These are phyloP conservation scores for Aspergillus saccharolyticus DNA, from an alignment of 495 filamentous ascomycete species.

Conservation along the genomic window DNA sequence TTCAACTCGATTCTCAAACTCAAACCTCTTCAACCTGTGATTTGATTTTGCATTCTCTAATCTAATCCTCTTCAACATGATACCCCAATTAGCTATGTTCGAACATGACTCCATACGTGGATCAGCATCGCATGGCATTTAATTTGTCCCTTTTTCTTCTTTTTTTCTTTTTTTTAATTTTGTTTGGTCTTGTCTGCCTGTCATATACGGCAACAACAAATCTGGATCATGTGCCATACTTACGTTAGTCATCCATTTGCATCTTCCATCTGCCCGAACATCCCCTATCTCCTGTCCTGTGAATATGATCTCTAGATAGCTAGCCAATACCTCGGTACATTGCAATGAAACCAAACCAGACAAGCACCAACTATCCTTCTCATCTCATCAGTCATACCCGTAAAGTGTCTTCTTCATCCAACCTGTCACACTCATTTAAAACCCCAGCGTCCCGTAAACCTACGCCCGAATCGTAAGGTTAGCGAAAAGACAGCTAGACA, in stretches of 20 bases:
- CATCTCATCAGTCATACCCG: too few species aligned
- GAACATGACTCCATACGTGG: background rate
- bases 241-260: too few species aligned
- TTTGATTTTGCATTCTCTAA: background rate
- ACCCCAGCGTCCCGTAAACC: too few species aligned
- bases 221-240: too few species aligned
- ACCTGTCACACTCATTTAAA: too few species aligned
- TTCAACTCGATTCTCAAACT: too few species aligned
- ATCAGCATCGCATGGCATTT: background rate
- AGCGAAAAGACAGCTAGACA: background rate
- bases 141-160: background rate
- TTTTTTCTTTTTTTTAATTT: constrained; percentile 6
- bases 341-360: background rate
- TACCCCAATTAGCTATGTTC: constrained; percentile 1
- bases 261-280: background rate
- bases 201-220: constrained; percentile 1
- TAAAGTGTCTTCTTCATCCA: too few species aligned
- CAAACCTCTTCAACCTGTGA: constrained; percentile 1
- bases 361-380: too few species aligned
- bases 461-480: too few species aligned
- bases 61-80: constrained; percentile 6
- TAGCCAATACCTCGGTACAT: background rate
- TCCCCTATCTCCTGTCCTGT: background rate
- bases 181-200: background rate
- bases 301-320: background rate